Evolutionary conservation across 2,329 filamentous ascomycete genomes (phyloP), one percentile per base, ranked within the genome.

Genomic region (Colletotrichum sp.): DNA sequence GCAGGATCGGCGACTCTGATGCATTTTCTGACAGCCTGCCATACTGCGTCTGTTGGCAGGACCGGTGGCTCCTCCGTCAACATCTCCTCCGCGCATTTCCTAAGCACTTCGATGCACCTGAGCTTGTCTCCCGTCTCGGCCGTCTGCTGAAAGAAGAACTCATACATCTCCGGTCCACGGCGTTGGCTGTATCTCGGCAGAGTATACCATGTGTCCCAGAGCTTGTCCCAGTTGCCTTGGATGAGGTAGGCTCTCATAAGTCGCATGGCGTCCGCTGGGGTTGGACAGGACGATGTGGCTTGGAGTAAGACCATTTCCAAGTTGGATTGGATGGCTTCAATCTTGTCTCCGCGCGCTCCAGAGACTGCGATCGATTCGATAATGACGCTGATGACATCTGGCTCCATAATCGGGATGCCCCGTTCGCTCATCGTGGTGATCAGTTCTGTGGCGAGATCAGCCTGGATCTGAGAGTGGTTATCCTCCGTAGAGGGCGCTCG

Each of bases 161-260:
- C 82, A 80, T 95, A 95, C 78, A 93, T 86, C 18, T 81, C 81
- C n/a, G 85, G 80, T 0, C 89, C 88, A 24, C 93, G 90, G 2
- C 86, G 79, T 10, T 83, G 80, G 52, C 87, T 83, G 78, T 89
- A 88, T 55, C 89, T 86, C 16, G 92, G 84, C 6, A 91, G 88
- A 72, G 88, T 86, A 71, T 88, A 88, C 87, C 93, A 95, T 12
- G 88, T 80, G 24, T 90, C 86, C 92, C 91, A 94, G 79, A 94
- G 91, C 8, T 86, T 85, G 18, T 87, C 82, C 88, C 91, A 93
- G 78, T 92, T 84, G 21, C 81, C 80, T 75, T 86, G 86, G 24
- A 79, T 78, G 7, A 90, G 86, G 77, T 91, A 89, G 2, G 86
- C 84, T 5, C 82, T 78, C 84, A 91, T 84, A 44, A 92, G 83